Evolutionary conservation across 2,329 filamentous ascomycete species (phyloP), one percentile per base, ranked within the genome.

Genomic region (Ophiostoma sp.): DNA sequence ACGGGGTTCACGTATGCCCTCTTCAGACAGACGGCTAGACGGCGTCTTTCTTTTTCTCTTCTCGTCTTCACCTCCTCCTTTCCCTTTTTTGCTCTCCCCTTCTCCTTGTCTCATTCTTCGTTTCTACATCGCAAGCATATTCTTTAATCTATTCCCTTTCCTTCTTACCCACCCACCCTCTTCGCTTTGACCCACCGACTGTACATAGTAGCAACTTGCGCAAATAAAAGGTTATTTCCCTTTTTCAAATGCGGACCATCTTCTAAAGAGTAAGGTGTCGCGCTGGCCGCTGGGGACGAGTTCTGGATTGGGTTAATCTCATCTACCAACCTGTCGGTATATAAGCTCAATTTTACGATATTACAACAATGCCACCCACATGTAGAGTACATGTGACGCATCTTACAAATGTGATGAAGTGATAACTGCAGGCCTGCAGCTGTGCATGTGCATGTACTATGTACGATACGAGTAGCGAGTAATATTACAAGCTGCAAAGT

Each of bases 321-420:
- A n/a, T 57, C 52, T 57, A 57, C 52, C 52, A 57, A 57, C 11
- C 52, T 57, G 52, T 57, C 52, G 52, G 52, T 57, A 57, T 57
- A 57, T 27, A 13, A 57, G 8, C 17, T n/a, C 52, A 57, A 57
- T 57, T 48, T 48, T n/a, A 48, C 17, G 17, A 48, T 48, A 48
- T 48, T n/a, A 48, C 44, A 48, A 48, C n/a, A 48, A n/a, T n/a
- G n/a, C 44, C 1, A 7, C 6, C 44, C 4, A 8, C 1, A 48
- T 20, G 8, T 48, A 48, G 20, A 48, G 20, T 48, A 48, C 44
- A 48, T 48, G 44, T 48, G 5, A 48, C 44, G 20, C 20, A 41
- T 10, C 2, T 13, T 41, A 20, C 17, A 5, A 8, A 48, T 48
- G 17, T 48, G 44, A 48, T 48, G 17, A n/a, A 48, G 44, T 48